Evolutionary conservation across 2,329 filamentous ascomycete genomes (phyloP), one percentile per base, ranked within the genome.

Genomic region (Scedosporium dehoogii): DNA sequence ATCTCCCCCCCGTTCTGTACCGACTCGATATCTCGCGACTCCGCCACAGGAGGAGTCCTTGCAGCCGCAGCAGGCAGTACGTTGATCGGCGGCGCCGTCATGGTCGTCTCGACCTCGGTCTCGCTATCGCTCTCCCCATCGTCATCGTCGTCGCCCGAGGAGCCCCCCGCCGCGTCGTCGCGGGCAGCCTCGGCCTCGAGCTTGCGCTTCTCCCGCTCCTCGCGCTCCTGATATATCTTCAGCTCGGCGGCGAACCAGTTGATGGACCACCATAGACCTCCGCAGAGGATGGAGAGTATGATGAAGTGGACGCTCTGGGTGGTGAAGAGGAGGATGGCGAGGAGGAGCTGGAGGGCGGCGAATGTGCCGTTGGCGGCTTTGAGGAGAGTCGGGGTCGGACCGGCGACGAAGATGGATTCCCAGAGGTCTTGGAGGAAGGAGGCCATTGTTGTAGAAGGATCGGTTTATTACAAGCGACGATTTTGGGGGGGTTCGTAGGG

Each of bases 191-290:
- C 73, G 42, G 72, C 72, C 65, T 74, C 70, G 69, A 76, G 76
- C 64, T 78, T 73, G 59, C 74, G 74, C 64, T 78, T 75, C 64
- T 77, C 73, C 29, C 69, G 73, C 48, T 70, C 75, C 70, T 83
- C 81, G 44, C 67, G 68, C n/a, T 64, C 68, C 69, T 76, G 72
- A 44, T 77, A 77, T 59, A 72, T 71, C 65, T 75, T 76, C 58
- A 86, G 72, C 76, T 86, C 93, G 56, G 77, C 77, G 62, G 91
- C 92, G 71, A 99, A 97, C 94, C 94, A 99, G 82, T 97, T 97
- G 77, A 97, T 92, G 63, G 89, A 85, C 79, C 85, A 92, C 94
- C 94, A 99, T 42, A 97, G 81, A 4, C 90, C 89, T 38, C 78
- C 92, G 66, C 86, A 91, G 9, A 99, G 79, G 63, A 87, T 70